phyloP scores from a whole-genome alignment of 2,329 filamentous ascomycete species.

The Diaporthe velutina region DNA sequence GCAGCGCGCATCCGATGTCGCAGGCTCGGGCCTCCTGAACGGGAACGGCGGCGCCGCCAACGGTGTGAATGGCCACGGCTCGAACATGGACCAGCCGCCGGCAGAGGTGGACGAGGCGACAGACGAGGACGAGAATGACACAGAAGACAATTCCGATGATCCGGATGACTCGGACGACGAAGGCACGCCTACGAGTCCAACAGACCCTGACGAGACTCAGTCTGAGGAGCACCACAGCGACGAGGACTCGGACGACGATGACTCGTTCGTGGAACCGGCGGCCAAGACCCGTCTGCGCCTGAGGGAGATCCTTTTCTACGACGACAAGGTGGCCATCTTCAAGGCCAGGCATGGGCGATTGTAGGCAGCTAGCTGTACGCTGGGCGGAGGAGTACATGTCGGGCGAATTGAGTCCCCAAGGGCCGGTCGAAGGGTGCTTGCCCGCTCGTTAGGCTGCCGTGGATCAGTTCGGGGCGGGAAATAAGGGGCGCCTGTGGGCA shows the following conservation, averaged over 20 bases:
- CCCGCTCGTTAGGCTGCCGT: neutral
- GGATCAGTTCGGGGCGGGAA: neutral
- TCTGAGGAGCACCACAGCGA: constrained; percentile 47
- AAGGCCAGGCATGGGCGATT: constrained; percentile 76
- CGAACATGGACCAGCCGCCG: constrained; percentile 39
- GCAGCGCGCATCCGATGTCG: constrained; percentile 60
- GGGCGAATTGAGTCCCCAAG: neutral
- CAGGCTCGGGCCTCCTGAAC: constrained; percentile 40
- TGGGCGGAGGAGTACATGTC: neutral
- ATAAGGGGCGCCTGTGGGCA: neutral
- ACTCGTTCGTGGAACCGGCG: constrained; percentile 62
- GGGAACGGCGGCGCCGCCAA: constrained; percentile 38
- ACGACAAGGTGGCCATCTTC: constrained; percentile 86
- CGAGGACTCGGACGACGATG: constrained; percentile 56
- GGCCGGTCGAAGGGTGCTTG: neutral
- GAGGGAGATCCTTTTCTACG: constrained; percentile 85
- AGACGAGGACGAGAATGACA: constrained; percentile 50
- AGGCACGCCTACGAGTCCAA: constrained; percentile 40
- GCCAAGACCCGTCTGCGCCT: constrained; percentile 68
- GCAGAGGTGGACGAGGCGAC: constrained; percentile 42
- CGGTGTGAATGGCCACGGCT: constrained; percentile 31
- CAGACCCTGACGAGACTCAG: constrained; percentile 50
- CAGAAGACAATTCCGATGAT: constrained; percentile 56
- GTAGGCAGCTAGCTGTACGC: constrained; percentile 42
- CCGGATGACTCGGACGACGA: constrained; percentile 57